phyloP scores from a whole-genome alignment of 345 rosid species.

The Dimocarpus longan region DNA sequence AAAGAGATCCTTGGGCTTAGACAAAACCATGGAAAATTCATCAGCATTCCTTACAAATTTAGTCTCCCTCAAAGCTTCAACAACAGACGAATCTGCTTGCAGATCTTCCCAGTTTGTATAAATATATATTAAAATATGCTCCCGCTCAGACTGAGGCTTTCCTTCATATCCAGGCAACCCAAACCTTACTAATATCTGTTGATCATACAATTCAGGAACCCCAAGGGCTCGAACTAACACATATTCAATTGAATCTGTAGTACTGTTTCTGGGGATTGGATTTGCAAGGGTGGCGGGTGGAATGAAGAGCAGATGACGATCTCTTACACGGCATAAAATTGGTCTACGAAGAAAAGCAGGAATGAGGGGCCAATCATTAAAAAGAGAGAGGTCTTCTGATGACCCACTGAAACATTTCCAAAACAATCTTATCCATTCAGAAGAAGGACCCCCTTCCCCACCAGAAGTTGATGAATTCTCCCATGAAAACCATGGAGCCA shows the following conservation, averaged over 20 bases:
- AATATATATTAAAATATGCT: slow-evolving; percentile 70
- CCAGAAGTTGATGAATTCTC: slow-evolving; percentile 56
- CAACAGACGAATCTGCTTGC: slow-evolving; percentile 65
- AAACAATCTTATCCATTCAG: slow-evolving; percentile 84
- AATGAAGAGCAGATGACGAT: slow-evolving; percentile 67
- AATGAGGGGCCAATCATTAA: slow-evolving; percentile 90
- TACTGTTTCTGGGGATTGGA: slow-evolving; percentile 32
- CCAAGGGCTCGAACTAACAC: slow-evolving; percentile 78
- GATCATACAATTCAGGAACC: slow-evolving; percentile 74
- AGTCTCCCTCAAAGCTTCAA: slow-evolving; percentile 79
- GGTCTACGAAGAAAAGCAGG: slow-evolving; percentile 96
- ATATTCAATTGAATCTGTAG: slow-evolving; percentile 59
- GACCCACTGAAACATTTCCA: slow-evolving; percentile 80
- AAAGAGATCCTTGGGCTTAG: slow-evolving; percentile 77
- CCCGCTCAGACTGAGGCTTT: slow-evolving; percentile 73
- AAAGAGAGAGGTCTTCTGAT: slow-evolving; percentile 63
- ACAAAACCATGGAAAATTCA: slow-evolving; percentile 65
- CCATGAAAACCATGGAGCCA: slow-evolving; percentile 96
- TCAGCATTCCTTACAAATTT: slow-evolving; percentile 77
- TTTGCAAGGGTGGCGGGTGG: slow-evolving; percentile 58
- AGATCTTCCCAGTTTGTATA: slow-evolving; percentile 74
- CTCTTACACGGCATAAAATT: slow-evolving; percentile 81
- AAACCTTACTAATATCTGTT: slow-evolving; percentile 82
- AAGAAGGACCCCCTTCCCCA: slow-evolving; percentile 79
- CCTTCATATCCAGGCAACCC: slow-evolving; percentile 77